Conservation (phyloP, 2,329 filamentous ascomycete genomes). For the Fusarium tjaetaba region DNA sequence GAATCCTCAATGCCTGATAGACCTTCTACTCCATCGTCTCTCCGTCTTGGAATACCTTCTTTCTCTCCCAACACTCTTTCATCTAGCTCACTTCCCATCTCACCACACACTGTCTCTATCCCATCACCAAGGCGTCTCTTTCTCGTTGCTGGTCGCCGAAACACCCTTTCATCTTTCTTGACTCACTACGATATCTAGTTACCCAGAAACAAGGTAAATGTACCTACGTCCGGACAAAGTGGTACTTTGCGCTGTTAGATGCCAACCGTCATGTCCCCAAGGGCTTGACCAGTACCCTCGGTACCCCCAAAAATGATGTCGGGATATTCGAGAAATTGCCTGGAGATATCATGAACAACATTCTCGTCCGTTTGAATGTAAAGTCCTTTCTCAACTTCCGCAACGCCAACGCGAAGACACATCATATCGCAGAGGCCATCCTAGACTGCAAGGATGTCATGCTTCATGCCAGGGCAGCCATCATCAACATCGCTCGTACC, state of each 20-base stretch:
- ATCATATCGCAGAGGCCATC: accelerated
- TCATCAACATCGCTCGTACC: not conserved
- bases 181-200: no score
- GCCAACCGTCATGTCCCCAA: accelerated
- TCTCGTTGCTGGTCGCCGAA: not conserved
- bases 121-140: accelerated
- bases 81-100: not conserved
- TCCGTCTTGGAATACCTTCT: not conserved
- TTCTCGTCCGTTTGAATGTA: accelerated
- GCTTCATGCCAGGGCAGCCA: accelerated
- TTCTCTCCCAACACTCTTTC: not conserved
- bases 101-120: accelerated
- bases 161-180: not conserved
- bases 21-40: not conserved
- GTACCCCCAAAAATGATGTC: not conserved
- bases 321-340: not conserved
- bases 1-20: not conserved
- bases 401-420: accelerated
- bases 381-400: not conserved
- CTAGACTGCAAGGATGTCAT: not conserved
- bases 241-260: not conserved
- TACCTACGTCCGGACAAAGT: not conserved
- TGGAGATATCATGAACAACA: not conserved
- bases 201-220: not conserved
- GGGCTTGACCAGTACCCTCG: accelerated